Base-by-base conservation (phyloP, 129 eudicot species). In the Artemisia argyi region DNA sequence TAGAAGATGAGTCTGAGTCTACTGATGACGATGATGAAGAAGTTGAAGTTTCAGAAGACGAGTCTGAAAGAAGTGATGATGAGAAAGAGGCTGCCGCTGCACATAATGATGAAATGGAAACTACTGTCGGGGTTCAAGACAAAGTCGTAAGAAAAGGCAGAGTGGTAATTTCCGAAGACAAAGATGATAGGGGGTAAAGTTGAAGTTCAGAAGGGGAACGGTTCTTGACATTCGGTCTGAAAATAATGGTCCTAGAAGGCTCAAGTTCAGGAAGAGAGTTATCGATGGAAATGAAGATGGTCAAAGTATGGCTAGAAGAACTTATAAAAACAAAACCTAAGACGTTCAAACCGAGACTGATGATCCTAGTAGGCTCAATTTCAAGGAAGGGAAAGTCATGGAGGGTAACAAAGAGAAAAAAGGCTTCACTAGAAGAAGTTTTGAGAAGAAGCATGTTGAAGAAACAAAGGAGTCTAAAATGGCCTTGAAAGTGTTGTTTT, bases 181-280 rank as follows among this genome's bases (percentile, higher is more conserved):
- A 82, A 63, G 75, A 75, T 11, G 53, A 39, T 22, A 66, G 66
- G 68, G 74, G 3, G 68, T 72, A 77, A 92, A 86, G 76, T 35
- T 78, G 1, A 89, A 83, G 69, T 89, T 89, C 80, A 83, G 94
- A 69, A 87, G 88, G 77, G 98, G 98, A 57, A 85, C 71, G 52
- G 64, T 84, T 58, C 79, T 90, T 50, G 96, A 87, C 51, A 77
- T 82, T 61, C 76, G 82, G 66, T 22, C 82, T 13, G 96, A 87
- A 44, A 79, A 78, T 74, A 82, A 74, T 13, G 65, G 22, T 0
- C 22, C 22, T 20, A 20, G 22, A 20, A 20, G 22, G 22, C 22
- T 20, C 22, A 86, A 76, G 46, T 93, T 89, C 76, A 87, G 91
- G 63, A 78, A 39, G 46, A 39, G 10, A 39, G 46, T 39, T 7